A percentile compares a stretch with the other conserved stretches of the same genome.
These are phyloP conservation scores for Cryptococcus depauperatus DNA, from an alignment of 1,284 basidiomycete genomes.

Conservation along the genomic window DNA sequence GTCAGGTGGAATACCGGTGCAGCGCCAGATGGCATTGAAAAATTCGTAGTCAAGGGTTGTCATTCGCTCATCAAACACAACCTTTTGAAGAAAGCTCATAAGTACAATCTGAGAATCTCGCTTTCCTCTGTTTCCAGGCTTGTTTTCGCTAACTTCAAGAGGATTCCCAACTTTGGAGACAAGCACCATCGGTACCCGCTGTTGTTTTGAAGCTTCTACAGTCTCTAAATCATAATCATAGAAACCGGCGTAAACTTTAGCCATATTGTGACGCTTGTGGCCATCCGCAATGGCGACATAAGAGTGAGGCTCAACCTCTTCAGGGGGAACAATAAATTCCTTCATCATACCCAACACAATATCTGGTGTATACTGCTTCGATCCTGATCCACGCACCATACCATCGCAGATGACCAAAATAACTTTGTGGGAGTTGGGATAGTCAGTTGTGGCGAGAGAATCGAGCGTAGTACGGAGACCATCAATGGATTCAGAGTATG, in stretches of 20 bases:
- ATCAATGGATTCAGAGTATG: conserved; percentile 95
- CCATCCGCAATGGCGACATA: conserved; percentile 99
- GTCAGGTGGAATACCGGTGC: conserved; percentile 92
- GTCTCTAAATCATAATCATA: conserved; percentile 93
- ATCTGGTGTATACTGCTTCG: conserved; percentile 79
- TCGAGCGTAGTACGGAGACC: conserved; percentile 95
- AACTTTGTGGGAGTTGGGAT: conserved; percentile 95
- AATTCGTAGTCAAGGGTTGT: conserved; percentile 99
- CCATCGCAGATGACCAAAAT: conserved; percentile 96
- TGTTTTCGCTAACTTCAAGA: conserved; percentile 73
- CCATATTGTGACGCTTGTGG: conserved; percentile 98
- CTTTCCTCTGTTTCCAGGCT: conserved; percentile 97
- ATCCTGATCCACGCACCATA: conserved; percentile 93
- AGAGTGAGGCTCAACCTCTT: conserved; percentile 87
- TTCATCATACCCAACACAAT: conserved; percentile 97
- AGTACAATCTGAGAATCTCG: too few relatives aligned
- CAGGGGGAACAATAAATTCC: conserved; percentile 72
- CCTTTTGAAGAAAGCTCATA: conserved; percentile 96
- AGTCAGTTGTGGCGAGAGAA: conserved; percentile 95
- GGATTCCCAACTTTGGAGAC: conserved; percentile 93
- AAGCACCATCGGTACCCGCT: conserved; percentile 88
- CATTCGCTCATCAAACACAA: conserved; percentile 99
- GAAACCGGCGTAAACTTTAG: conserved; percentile 95
- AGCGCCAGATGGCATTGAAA: conserved; percentile 93
- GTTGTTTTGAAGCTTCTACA: conserved; percentile 87